Evolutionary conservation across 1,139 yeast species (phyloP), one percentile per base, ranked within the genome.

Genomic region (Diutina catenulata): DNA sequence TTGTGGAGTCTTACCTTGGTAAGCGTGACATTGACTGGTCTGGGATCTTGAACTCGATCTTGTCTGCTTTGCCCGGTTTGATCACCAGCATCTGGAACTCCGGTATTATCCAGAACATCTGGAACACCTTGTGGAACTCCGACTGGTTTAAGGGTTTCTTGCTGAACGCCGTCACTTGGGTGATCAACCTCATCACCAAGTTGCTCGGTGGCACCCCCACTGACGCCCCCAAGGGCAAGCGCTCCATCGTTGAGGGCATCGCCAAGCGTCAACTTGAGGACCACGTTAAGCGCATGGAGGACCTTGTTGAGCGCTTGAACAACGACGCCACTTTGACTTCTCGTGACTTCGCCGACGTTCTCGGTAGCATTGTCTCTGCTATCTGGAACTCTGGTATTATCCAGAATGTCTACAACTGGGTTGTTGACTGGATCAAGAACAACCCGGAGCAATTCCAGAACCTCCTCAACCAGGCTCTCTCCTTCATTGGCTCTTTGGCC

Each of bases 21-120:
- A 29, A 29, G 33, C 33, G 33, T 16, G 33, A 29, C 10, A 13
- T 31, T 14, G 35, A 31, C 35, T 31, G 35, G 35, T 6, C 24
- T 6, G 6, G 18, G 18, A 19, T 31, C 35, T 21, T 31, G 19
- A n/a, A n/a, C 18, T 9, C 11, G 9, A 21, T 31, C 5, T 7
- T 21, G n/a, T 10, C 7, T 18, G 9, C 10, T 13, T 19, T 29
- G 21, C 33, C 33, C 13, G 19, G 21, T 2, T 9, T 31, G 9
- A 13, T 31, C 7, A 31, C 20, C 25, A 13, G 25, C 6, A 11
- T 31, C 7, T 31, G 35, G 35, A 25, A 31, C 26, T 21, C 21
- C 25, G 35, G 35, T 6, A n/a, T 31, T 26, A 31, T 31, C 19
- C 35, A 31, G 13, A 31, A 21, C 25, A n/a, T 14, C 10, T 24